Base-by-base conservation (phyloP, 2,329 filamentous ascomycete species). In the Tolypocladium nubicola region DNA sequence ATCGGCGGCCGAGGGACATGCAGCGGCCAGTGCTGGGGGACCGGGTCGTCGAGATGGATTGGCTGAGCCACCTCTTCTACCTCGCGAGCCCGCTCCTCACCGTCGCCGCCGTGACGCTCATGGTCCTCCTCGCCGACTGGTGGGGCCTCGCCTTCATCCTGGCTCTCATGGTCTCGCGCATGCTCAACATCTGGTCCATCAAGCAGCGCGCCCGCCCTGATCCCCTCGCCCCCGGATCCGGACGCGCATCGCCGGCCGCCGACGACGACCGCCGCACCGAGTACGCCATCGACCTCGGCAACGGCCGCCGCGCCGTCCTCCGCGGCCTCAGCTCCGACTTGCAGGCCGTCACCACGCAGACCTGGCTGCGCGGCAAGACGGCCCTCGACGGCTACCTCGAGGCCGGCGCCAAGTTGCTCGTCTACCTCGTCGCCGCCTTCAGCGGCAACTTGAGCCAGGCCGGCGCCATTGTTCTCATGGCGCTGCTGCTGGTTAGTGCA, bases 141-240 rank as follows among this genome's bases (percentile, higher is more conserved):
- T 82, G 78, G 76, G 76, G 77, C 1, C 65, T 84, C 2, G 69
- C 65, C 2, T 72, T 75, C 11, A 65, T 84, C 11, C 47, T 75
- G 1, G 71, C 75, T 0, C 74, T 85, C 26, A 78, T 85, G 64
- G 52, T 76, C 14, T 78, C 80, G 2, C 80, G 84, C 16, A 58
- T 82, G 10, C 67, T 83, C 57, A 84, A 85, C 63, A 78, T 83
- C 57, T 74, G 74, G 68, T 73, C 81, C 39, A 79, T 86, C 65
- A 81, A 82, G 58, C 71, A 76, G 53, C 79, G 82, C 41, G 70
- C 73, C 21, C 53, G 56, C 41, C 53, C 39, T 1, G 50, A 10
- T 60, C 56, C 6, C 49, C 35, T 2, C 55, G 52, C 23, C 58
- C 56, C 33, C 56, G 55, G 1, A 57, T 53, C 1, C 50, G 0